Percentiles rank a stretch among this genome's conserved stretches.
Conservation (phyloP, 1,284 basidiomycete genomes). For the Ustilago hordei region DNA sequence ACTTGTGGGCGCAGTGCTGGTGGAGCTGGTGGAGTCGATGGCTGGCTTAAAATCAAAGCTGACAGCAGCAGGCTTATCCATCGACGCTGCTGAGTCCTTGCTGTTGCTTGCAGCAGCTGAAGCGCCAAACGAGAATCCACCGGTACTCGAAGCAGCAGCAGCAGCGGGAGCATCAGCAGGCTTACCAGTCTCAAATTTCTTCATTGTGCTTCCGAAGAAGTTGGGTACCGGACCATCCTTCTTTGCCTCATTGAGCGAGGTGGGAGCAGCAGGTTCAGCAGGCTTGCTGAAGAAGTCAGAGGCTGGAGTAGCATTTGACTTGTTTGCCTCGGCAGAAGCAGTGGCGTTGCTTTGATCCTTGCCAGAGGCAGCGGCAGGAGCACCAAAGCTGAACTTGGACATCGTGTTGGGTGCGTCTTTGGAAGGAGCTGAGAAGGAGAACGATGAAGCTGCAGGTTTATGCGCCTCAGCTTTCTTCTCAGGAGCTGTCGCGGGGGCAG, state of each 20-base stretch:
- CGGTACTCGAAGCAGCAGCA: slow-evolving; percentile 6
- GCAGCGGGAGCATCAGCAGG: slow-evolving; percentile 12
- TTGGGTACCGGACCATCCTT: slow-evolving; percentile 63
- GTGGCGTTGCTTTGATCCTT: slow-evolving; percentile 9
- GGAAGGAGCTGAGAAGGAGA: slow-evolving; percentile 49
- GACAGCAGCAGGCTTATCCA: slow-evolving; percentile 18
- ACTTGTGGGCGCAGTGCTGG: neutral
- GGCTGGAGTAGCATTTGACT: slow-evolving; percentile 23
- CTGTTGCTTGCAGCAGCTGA: neutral
- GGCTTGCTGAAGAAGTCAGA: slow-evolving; percentile 53
- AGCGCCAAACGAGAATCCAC: slow-evolving; percentile 13
- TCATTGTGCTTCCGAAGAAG: slow-evolving; percentile 57
- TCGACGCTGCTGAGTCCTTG: neutral
- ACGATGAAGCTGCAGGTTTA: slow-evolving; percentile 24
- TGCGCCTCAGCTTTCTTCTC: slow-evolving; percentile 28
- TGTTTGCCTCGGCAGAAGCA: slow-evolving; percentile 10
- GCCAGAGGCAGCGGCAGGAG: slow-evolving; percentile 9
- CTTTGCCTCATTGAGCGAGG: slow-evolving; percentile 36
- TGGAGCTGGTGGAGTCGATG: slow-evolving; percentile 1
- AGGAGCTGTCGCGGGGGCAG: slow-evolving; percentile 10
- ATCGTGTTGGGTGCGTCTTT: slow-evolving; percentile 29
- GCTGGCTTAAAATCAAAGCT: slow-evolving; percentile 40
- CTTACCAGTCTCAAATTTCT: slow-evolving; percentile 43
- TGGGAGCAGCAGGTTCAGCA: slow-evolving; percentile 27
- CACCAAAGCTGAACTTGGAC: slow-evolving; percentile 51